phyloP scores from a whole-genome alignment of 768 basidiomycete genomes.

The Chalciporus piperatus region DNA sequence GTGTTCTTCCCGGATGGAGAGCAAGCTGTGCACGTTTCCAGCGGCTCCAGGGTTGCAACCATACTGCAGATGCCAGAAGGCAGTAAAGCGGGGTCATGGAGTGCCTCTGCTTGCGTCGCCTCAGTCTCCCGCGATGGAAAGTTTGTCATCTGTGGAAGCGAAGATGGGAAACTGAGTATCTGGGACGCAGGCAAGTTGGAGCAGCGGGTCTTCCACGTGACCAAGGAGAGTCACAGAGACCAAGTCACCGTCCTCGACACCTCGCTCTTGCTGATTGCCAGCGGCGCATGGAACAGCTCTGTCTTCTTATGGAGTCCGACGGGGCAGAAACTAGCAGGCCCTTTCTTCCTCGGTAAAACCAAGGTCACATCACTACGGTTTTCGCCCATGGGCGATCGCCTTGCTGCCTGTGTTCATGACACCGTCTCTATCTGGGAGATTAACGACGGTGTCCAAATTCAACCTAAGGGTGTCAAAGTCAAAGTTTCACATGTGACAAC shows the following conservation, averaged over 20 bases:
- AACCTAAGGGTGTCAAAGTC: not conserved
- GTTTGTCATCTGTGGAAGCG: not conserved
- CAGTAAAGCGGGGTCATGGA: not conserved
- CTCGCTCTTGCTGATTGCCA: not conserved
- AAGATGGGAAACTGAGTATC: not conserved
- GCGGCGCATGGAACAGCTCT: not conserved
- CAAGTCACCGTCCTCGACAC: not conserved
- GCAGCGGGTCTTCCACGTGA: not conserved
- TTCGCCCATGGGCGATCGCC: not conserved
- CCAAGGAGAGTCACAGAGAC: not conserved
- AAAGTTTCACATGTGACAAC: not conserved
- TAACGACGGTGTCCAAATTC: not conserved
- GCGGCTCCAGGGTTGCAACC: not conserved
- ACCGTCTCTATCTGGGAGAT: not conserved
- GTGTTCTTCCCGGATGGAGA: slow-evolving; percentile 2
- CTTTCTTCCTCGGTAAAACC: not conserved
- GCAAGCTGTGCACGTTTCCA: not conserved
- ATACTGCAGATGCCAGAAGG: not conserved
- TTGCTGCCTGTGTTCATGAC: not conserved
- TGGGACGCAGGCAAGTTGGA: too few species aligned
- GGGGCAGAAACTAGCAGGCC: not conserved
- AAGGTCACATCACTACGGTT: not conserved
- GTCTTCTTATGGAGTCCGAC: not conserved
- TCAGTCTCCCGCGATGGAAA: not conserved
- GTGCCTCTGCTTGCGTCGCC: not conserved